Evolutionary conservation across 345 rosid species (phyloP).

Genomic region (Citrus medica): DNA sequence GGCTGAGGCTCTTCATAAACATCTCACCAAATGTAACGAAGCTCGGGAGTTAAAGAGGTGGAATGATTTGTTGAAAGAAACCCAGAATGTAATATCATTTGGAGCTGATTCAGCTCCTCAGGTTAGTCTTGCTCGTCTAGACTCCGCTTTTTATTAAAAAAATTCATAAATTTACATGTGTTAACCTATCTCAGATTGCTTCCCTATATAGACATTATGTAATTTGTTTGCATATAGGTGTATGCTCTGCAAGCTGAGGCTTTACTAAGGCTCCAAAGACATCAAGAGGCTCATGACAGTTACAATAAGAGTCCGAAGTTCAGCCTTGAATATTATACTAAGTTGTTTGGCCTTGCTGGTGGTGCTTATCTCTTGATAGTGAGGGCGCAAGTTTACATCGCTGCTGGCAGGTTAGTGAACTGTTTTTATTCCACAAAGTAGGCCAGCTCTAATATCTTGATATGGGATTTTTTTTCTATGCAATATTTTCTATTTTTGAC

Average conservation of each 20-base stretch:
- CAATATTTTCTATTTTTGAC: not conserved
- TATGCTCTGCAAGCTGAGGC: slow-evolving; percentile 65
- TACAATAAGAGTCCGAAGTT: slow-evolving; percentile 44
- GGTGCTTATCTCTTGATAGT: slow-evolving; percentile 42
- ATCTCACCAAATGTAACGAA: slow-evolving; percentile 34
- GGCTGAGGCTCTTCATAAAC: slow-evolving; percentile 41
- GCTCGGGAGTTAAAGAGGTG: slow-evolving; percentile 50
- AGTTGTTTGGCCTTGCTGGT: slow-evolving; percentile 43
- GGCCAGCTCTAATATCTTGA: not conserved
- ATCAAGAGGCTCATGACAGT: slow-evolving; percentile 50
- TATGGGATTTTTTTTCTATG: too few species aligned
- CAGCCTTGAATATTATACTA: slow-evolving; percentile 32
- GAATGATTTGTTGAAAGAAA: slow-evolving; percentile 44
- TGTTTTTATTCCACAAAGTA: not conserved
- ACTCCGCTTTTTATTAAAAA: not conserved
- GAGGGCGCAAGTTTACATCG: slow-evolving; percentile 53
- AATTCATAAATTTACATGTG: not conserved
- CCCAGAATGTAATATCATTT: slow-evolving; percentile 37
- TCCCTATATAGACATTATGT: not conserved
- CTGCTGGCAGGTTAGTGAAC: slow-evolving; percentile 62
- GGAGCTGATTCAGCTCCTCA: slow-evolving; percentile 66
- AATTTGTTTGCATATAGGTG: slow-evolving; percentile 26
- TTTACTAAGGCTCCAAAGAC: slow-evolving; percentile 48
- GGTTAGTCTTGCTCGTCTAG: slow-evolving; percentile 26
- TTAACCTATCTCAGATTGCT: not conserved